Percentiles rank a stretch among this genome's conserved stretches.
Conservation (phyloP, 306 rosid genomes). For the Abrus pulchellus region DNA sequence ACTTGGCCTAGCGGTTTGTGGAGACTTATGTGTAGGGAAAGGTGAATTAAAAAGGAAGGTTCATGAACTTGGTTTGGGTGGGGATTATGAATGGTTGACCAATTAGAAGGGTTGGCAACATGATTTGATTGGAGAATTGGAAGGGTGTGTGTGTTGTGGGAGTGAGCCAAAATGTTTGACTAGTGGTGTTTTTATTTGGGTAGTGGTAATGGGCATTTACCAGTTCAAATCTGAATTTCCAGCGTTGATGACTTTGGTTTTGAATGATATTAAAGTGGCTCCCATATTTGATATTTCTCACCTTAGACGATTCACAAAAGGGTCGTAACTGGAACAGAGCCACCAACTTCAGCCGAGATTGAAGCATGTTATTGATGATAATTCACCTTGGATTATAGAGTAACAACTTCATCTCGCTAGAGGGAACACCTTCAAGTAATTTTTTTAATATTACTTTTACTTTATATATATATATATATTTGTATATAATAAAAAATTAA, state of each 20-base stretch:
- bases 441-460: too few relatives aligned
- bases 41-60: not conserved
- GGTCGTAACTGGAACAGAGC: not conserved
- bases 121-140: not conserved
- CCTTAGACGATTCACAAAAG: not conserved
- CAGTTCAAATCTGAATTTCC: slow-evolving; percentile 3
- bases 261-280: not conserved
- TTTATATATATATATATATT: too few relatives aligned
- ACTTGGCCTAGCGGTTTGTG: not conserved
- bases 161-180: slow-evolving; percentile 35
- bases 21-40: slow-evolving; percentile 28
- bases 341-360: not conserved
- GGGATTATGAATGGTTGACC: slow-evolving; percentile 3
- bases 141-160: not conserved
- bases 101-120: not conserved
- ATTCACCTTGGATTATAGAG: not conserved
- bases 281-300: not conserved
- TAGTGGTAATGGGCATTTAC: not conserved
- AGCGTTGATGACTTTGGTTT: not conserved
- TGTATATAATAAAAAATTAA: too few relatives aligned
- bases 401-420: too few relatives aligned
- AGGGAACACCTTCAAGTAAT: too few relatives aligned
- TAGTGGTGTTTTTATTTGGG: not conserved
- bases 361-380: not conserved
- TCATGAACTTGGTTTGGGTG: slow-evolving; percentile 1